Percentiles rank a stretch among this genome's conserved stretches.
phyloP scores from a whole-genome alignment of 352 stramenopile species.

The Aphanomyces astaci region DNA sequence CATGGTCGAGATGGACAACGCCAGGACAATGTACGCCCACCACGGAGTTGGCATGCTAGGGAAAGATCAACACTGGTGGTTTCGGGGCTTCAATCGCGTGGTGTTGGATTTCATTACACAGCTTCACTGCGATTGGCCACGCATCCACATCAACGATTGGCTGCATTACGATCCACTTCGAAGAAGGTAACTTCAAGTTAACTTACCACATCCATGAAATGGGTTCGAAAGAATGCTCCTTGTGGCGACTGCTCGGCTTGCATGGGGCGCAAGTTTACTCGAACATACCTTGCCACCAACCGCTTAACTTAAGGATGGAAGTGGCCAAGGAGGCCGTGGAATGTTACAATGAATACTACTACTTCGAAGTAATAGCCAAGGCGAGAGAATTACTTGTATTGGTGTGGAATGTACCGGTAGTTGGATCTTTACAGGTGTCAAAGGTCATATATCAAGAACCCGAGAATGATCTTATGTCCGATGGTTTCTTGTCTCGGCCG shows the following conservation, averaged over 20 bases:
- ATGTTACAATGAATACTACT: no score
- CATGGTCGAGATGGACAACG: conserved; percentile 12
- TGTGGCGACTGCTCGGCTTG: not conserved
- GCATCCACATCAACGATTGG: no score
- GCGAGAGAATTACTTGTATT: no score
- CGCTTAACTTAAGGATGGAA: not conserved
- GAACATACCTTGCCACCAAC: not conserved
- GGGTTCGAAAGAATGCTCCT: not conserved
- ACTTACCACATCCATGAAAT: no score
- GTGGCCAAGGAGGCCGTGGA: no score
- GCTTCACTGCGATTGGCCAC: not conserved
- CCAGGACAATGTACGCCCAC: conserved; percentile 12
- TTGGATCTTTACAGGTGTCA: no score
- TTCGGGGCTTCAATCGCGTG: no score
- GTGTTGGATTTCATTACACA: no score
- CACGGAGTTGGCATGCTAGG: not conserved
- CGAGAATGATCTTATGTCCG: not conserved
- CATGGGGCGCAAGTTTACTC: not conserved
- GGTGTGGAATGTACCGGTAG: not conserved
- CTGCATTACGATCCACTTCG: no score
- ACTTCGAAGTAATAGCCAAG: no score
- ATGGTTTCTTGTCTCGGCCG: conserved; percentile 7
- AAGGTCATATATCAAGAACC: not conserved
- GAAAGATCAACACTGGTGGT: not conserved
- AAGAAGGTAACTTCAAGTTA: no score